Evolutionary conservation across 2,329 filamentous ascomycete species (phyloP), one percentile per base, ranked within the genome.

Genomic region (Penicillium thymicola): DNA sequence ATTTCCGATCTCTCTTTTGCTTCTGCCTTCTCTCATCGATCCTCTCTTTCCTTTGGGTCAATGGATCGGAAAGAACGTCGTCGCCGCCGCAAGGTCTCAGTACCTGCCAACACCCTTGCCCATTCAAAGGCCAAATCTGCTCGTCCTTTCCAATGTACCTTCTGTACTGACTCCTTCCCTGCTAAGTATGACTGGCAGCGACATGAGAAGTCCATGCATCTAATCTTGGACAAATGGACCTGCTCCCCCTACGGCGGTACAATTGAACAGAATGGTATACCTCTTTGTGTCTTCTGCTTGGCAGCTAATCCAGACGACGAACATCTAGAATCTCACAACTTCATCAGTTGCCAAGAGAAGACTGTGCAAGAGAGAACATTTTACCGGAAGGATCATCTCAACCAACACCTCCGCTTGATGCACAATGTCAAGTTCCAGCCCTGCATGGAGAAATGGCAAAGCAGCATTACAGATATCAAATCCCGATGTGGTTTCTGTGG

Each of bases 331-430:
- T 76, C 75, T 8, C 85, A 87, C 72, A 84, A 85, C 60, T 84
- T 83, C 67, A 73, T 74, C 34, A 75, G 77, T 28, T 87, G 85
- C 64, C 81, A 83, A 61, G 82, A 85, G 60, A 86, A 86, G 67
- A 82, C 82, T 4, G 60, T 80, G 1, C 80, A 84, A 44, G 81
- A 85, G 55, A 78, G 84, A 36, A 85, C 82, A 0, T 86, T 86
- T 67, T 85, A 83, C 64, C 76, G 84, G 27, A 86, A 86, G 68
- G 84, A 86, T 63, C 84, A 86, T 64, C 75, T 86, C 13, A 79
- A 83, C 48, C 84, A 86, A 64, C 84, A 86, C 67, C 70, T 86
- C 32, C 78, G 82, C 36, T 72, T 86, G 51, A 84, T 85, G 77
- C 84, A 86, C 65, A 77, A 78, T 58, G 81, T 80, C 62, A 82